These are phyloP conservation scores for Hypoxylon sp. DNA, from an alignment of 2,329 filamentous ascomycete genomes.

Conservation along the genomic window DNA sequence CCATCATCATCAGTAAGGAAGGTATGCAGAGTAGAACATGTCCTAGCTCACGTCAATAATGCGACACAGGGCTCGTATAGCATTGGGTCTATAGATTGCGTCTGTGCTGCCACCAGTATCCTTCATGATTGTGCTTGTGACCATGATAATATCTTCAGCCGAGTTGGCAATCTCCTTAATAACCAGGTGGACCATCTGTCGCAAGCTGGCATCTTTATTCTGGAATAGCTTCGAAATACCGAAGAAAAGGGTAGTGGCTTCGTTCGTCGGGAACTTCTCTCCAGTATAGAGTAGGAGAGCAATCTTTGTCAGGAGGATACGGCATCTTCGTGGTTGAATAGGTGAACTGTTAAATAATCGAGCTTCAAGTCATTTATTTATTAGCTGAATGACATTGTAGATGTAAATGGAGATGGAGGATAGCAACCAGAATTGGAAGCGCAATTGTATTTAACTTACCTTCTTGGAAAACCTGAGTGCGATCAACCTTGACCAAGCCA, in stretches of 20 bases:
- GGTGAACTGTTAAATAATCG: conserved; percentile 98
- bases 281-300: conserved; percentile 95
- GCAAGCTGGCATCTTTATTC: conserved; percentile 97
- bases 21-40: conserved; percentile 6
- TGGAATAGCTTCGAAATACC: conserved; percentile 99
- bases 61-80: conserved; percentile 91
- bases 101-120: conserved; percentile 96
- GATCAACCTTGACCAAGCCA: conserved; percentile 94
- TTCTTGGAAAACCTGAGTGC: conserved; percentile 98
- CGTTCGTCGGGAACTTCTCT: conserved; percentile 95
- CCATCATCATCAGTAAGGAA: conserved; percentile 33
- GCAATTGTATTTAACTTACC: conserved; percentile 64
- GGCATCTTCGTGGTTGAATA: conserved; percentile 96
- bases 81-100: conserved; percentile 92
- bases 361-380: conserved; percentile 67
- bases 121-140: conserved; percentile 99
- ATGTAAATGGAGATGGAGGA: too few species aligned
- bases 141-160: conserved; percentile 99
- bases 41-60: conserved; percentile 83
- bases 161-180: conserved; percentile 97
- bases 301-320: conserved; percentile 96
- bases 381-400: conserved; percentile 48
- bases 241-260: conserved; percentile 98
- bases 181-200: conserved; percentile 98
- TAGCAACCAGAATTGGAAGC: conserved; percentile 18